Percentiles rank a stretch among this genome's conserved stretches.
Conservation (phyloP, 2,329 filamentous ascomycete species). For the Sclerotinia trifoliorum region DNA sequence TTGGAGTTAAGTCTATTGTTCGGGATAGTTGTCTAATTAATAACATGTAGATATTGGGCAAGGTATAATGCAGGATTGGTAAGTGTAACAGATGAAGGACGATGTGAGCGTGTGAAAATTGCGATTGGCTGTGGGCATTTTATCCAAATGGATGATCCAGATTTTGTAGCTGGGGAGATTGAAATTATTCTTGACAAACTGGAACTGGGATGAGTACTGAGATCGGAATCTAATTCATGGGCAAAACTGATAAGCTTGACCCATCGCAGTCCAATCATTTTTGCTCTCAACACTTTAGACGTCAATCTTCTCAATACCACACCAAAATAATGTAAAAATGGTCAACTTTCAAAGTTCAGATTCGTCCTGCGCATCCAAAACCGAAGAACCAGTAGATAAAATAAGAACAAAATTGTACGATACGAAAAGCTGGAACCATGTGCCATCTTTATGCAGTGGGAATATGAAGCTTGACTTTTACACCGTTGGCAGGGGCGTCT, state of each 20-base stretch:
- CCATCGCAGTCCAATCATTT: too few relatives aligned
- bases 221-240: neutral
- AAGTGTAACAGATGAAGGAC: slow-evolving; percentile 36
- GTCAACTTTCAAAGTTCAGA: neutral
- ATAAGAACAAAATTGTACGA: neutral
- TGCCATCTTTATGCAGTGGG: neutral
- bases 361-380: neutral
- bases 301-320: neutral
- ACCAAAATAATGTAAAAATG: neutral
- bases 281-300: neutral
- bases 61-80: slow-evolving; percentile 40
- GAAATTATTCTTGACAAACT: slow-evolving; percentile 42
- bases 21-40: neutral
- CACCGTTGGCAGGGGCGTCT: slow-evolving; percentile 56
- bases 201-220: neutral
- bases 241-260: neutral
- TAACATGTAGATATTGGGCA: slow-evolving; percentile 37
- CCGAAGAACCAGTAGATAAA: neutral
- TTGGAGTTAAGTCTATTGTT: neutral
- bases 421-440: neutral
- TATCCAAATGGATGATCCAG: slow-evolving; percentile 39
- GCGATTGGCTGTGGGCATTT: slow-evolving; percentile 41
- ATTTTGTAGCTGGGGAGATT: slow-evolving; percentile 39
- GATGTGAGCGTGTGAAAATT: slow-evolving; percentile 35
- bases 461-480: slow-evolving; percentile 47